Evolutionary conservation across 108 stramenopile genomes (phyloP).

Genomic region (Aurantiochytrium sp.): DNA sequence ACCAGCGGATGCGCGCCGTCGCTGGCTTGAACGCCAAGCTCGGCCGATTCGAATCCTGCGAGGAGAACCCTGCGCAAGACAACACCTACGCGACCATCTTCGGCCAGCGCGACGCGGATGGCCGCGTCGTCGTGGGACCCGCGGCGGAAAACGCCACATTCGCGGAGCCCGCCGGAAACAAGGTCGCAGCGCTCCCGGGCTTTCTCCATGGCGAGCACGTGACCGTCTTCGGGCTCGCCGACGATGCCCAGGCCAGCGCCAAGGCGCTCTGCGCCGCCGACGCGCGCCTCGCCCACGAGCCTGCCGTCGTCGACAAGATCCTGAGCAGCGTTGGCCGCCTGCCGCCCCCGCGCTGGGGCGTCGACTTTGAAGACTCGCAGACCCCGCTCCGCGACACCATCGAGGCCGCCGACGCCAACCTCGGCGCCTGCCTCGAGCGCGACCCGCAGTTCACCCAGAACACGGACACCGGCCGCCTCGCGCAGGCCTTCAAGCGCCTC

Average conservation of each 20-base stretch:
- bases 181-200: background rate
- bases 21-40: background rate
- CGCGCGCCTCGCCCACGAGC: background rate
- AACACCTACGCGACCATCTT: background rate
- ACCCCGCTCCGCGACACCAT: background rate
- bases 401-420: background rate
- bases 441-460: background rate
- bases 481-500: slow-evolving; percentile 14
- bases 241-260: background rate
- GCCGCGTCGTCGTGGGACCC: background rate
- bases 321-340: background rate
- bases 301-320: background rate
- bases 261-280: background rate
- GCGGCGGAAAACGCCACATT: background rate
- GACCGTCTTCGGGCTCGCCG: slow-evolving; percentile 12
- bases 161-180: background rate
- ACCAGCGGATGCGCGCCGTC: background rate
- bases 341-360: background rate
- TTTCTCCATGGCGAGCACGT: slow-evolving; percentile 16
- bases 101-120: slow-evolving; percentile 16
- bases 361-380: slow-evolving; percentile 21
- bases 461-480: background rate
- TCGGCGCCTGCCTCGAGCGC: background rate
- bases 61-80: too few relatives aligned
- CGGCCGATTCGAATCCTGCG: background rate